Evolutionary conservation across 2,329 filamentous ascomycete genomes (phyloP), one percentile per base, ranked within the genome.

Genomic region (Epichloe aotearoae): DNA sequence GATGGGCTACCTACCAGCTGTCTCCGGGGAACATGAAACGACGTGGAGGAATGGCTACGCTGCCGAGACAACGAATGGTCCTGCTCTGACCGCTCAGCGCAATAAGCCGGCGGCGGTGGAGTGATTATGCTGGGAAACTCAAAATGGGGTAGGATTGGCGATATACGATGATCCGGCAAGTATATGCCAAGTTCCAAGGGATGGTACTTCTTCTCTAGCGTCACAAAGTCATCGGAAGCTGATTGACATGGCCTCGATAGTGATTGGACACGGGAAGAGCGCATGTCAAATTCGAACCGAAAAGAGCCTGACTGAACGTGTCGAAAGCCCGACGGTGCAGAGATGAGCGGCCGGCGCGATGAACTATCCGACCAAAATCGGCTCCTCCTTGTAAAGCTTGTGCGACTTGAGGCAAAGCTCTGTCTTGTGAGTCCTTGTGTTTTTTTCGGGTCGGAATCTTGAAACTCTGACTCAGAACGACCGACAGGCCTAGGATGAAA

Each of bases 161-260:
- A 82, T 15, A 80, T 65, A 12, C 68, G 65, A 38, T 61, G 62
- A 44, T 63, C 58, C 3, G 61, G 54, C 54, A 64, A 58, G 55
- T 76, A 73, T 50, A 82, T 75, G 62, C 73, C 77, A 53, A 82
- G 64, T 62, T 83, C 73, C 30, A 82, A 69, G 3, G 77, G 77
- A 39, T 72, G 71, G 55, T 69, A 69, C 6, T 60, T 54, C 7
- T 60, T 54, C 5, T 64, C 66, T 5, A 63, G 62, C 19, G 60
- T 60, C 37, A 57, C 60, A n/a, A 47, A 45, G 26, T 51, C 49
- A 12, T 52, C 53, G 19, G 34, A n/a, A 15, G 5, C 19, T 7
- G 17, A 17, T 33, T 15, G 8, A 33, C 26, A 8, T 23, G 36
- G 26, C 20, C 40, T 23, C 30, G 42, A 26, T 15, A 20, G 8